Evolutionary conservation across 2,329 filamentous ascomycete genomes (phyloP), one percentile per base, ranked within the genome.

Genomic region (Fusarium protoensiforme): DNA sequence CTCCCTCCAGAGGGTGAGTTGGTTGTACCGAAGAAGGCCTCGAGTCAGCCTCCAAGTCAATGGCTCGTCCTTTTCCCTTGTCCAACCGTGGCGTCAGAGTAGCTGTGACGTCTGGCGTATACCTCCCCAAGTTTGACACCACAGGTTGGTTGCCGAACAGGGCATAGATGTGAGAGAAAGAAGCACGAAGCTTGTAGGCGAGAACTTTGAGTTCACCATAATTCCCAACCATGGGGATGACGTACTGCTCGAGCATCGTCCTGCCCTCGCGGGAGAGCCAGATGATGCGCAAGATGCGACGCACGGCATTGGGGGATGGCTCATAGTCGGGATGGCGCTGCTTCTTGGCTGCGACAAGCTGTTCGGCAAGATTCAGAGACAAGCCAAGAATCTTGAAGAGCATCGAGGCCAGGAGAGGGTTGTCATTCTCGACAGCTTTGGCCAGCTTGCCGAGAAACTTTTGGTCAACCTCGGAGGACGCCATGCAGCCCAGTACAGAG

Each of bases 161-260:
- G 62, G 97, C 96, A 81, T 98, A 98, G 74, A 99, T 94, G 84
- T 99, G 96, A 78, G 97, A 96, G 80, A 98, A 97, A 22, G 94
- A 97, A 18, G 96, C 96, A 68, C 94, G 92, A 16, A 99, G 88
- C 83, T 98, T 99, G 81, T 94, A 94, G 22, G 94, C 92, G 72
- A 99, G 88, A 51, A 98, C 95, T 79, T 95, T 95, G 65, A 98
- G 90, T 81, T 97, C 95, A 78, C 87, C 91, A 83, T 91, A 94
- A 78, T 90, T 92, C 75, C 88, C 91, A 64, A 94, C 93, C 89
- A 92, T 94, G 46, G 96, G 96, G 22, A 98, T 85, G 54, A 99
- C 91, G 80, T 96, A 96, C 79, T 92, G 89, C 78, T 98, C 95
- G 11, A 98, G 87, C 82, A 98, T 93, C 35, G 94, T 90, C 2